Evolutionary conservation across 352 stramenopile genomes (phyloP).

Genomic region (Pythium monospermum): DNA sequence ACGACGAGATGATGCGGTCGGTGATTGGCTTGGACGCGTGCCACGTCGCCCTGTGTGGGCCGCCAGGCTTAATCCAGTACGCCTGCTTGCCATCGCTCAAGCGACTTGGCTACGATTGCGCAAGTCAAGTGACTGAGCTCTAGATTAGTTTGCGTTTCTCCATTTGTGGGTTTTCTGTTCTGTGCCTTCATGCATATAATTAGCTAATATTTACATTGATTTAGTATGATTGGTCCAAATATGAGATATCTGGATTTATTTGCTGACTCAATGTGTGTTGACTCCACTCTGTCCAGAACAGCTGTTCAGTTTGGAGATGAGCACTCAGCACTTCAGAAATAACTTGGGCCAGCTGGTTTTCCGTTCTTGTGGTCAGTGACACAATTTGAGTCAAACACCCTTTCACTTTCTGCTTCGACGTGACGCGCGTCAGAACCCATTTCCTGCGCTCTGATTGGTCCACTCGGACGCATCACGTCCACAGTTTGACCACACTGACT

Average conservation of each 20-base stretch:
- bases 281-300: neutral
- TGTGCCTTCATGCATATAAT: neutral
- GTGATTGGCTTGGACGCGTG: constrained; percentile 68
- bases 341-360: neutral
- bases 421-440: neutral
- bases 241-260: neutral
- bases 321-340: neutral
- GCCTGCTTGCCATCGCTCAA: constrained; percentile 87
- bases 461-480: neutral
- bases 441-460: neutral
- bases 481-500: no score
- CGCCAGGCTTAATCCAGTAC: constrained; percentile 93
- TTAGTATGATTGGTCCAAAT: neutral
- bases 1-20: constrained; percentile 75
- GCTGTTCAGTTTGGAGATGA: neutral
- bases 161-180: no score
- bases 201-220: neutral
- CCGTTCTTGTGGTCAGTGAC: neutral
- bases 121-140: constrained; percentile 51
- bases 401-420: neutral
- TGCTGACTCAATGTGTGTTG: neutral
- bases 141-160: neutral
- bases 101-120: constrained; percentile 73
- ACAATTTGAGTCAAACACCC: neutral
- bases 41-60: constrained; percentile 89